Base-by-base conservation (phyloP, 805 yeast species). In the Ascoidea asiatica region DNA sequence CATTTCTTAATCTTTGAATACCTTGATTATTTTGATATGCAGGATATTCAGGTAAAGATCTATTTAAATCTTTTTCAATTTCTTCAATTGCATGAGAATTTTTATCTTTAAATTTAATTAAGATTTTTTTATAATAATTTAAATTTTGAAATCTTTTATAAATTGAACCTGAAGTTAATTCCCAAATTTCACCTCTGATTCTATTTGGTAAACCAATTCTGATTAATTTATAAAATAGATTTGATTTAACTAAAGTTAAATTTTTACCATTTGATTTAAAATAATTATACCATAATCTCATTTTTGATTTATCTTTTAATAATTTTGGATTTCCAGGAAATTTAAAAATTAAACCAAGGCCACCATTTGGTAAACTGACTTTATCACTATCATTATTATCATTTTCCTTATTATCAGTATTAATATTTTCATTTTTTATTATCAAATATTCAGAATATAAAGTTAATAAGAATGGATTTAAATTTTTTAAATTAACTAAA, bases 171-270 rank as follows among this genome's bases (percentile, higher is more conserved):
- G 86, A 77, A 43, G 87, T 76, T 44, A 86, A 64, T 59, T 92
- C 98, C 99, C 99, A 92, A 13, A 92, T 67, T 56, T 92, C 99
- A 37, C 98, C 98, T 52, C 99, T 72, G 44, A 92, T 66, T 47
- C 94, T 72, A 57, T 90, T 90, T n/a, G 97, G 97, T 20, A 92
- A 69, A 0, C 98, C 97, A 15, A 89, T 92, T 43, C 97, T 70
- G 6, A 92, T 73, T 43, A 92, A 71, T 55, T 83, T 84, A 59
- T 79, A 84, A 56, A 87, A 94, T 56, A 79, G 75, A 37, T 79
- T 85, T 45, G 82, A 85, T 41, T 78, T 73, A 1, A 85, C 70
- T 18, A 90, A 53, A 1, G 94, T 78, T 43, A 92, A 64, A 55
- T 89, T 88, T 41, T 95, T 70, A 22, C 98, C 98, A 54, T 88